Evolutionary conservation across 495 filamentous ascomycete species (phyloP).

Genomic region (Podospora conica): DNA sequence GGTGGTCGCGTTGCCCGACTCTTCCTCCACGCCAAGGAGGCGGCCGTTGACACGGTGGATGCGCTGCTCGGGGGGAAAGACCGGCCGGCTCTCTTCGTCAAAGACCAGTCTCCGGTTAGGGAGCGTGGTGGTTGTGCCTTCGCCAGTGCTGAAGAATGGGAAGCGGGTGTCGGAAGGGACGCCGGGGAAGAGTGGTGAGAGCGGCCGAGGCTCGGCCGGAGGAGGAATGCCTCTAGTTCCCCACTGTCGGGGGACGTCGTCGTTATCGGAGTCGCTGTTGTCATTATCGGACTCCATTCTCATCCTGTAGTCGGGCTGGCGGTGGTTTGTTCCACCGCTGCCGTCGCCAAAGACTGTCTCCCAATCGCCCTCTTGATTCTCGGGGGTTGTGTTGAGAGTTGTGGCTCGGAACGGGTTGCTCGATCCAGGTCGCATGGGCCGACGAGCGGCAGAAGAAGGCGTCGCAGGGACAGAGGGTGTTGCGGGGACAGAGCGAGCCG

Average conservation of each 20-base stretch:
- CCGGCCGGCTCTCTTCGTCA: neutral
- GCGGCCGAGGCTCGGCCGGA: neutral
- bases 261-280: neutral
- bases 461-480: neutral
- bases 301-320: neutral
- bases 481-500: too few species aligned
- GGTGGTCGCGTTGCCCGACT: neutral
- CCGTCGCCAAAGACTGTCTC: neutral
- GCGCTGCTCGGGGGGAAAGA: neutral
- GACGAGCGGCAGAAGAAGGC: neutral
- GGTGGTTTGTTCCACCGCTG: neutral
- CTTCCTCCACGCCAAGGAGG: neutral
- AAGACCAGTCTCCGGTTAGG: neutral
- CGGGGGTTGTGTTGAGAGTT: neutral
- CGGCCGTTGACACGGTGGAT: constrained; percentile 1
- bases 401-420: neutral
- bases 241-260: neutral
- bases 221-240: neutral
- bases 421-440: neutral
- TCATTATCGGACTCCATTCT: neutral
- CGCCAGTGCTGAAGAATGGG: neutral
- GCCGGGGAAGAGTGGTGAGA: neutral
- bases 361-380: neutral
- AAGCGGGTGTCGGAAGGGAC: neutral
- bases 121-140: neutral